Conservation (phyloP, 768 basidiomycete species). For the Piloderma croceum region DNA sequence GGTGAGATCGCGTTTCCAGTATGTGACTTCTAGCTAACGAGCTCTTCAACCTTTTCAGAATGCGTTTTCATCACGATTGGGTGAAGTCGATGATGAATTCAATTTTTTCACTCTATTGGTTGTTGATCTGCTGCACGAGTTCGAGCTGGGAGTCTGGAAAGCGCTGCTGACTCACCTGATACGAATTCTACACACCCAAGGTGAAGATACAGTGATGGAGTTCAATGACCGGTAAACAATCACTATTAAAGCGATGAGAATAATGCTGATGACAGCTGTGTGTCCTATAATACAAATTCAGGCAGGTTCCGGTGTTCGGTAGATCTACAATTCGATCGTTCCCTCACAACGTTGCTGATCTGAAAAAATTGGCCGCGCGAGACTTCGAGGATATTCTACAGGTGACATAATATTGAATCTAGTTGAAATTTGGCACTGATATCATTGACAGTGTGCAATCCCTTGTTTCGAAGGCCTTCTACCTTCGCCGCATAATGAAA, state of each 20-base stretch:
- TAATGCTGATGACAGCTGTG: too few species aligned
- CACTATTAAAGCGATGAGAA: too few species aligned
- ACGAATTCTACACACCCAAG: constrained; percentile 23
- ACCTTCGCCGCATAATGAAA: neutral
- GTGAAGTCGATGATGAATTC: constrained; percentile 12
- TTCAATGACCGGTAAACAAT: constrained; percentile 20
- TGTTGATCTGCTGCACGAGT: constrained; percentile 34
- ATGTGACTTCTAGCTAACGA: too few species aligned
- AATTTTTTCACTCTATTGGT: constrained; percentile 24
- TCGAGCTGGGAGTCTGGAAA: constrained; percentile 36
- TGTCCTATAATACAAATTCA: constrained; percentile 28
- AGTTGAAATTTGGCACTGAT: constrained; percentile 2
- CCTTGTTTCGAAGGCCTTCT: constrained; percentile 4
- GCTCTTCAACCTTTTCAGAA: too few species aligned
- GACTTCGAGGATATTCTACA: constrained; percentile 38
- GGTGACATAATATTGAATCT: constrained; percentile 6
- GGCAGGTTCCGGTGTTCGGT: constrained; percentile 28
- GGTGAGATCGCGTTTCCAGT: constrained; percentile 13
- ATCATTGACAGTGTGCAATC: neutral
- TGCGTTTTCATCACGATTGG: constrained; percentile 31
- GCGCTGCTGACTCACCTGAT: constrained; percentile 30
- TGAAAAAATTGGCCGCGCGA: constrained; percentile 30
- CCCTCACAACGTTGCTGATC: constrained; percentile 24
- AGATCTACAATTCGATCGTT: constrained; percentile 26
- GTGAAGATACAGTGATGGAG: constrained; percentile 12